Evolutionary conservation across 768 basidiomycete genomes (phyloP), one percentile per base, ranked within the genome.

Genomic region (Pleurotus giganteus): DNA sequence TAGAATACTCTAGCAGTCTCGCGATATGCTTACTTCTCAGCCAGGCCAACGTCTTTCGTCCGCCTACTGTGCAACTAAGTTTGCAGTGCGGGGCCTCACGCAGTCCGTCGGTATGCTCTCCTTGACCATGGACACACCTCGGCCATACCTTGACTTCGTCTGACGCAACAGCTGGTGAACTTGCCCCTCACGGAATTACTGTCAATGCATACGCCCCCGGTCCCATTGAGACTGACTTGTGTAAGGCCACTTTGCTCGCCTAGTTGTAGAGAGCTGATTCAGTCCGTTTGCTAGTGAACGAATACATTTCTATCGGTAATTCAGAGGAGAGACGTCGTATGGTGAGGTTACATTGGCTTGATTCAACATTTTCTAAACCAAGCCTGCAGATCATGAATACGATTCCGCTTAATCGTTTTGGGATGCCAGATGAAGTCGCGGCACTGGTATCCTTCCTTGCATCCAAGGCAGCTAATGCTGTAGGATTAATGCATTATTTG

Each of bases 161-260:
- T 39, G 44, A 4, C 7, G 7, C n/a, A 6, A 17, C 29, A 76
- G 74, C 75, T 0, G 29, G 61, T 17, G 74, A 77, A 57, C 60
- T 75, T 4, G 74, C 65, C 13, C 57, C 56, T 28, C 58, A 77
- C 54, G 62, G 63, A 3, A 78, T 77, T 32, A 76, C 71, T 0
- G 74, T 76, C 9, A 78, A 79, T 31, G 69, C 73, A 1, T 75
- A 76, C 47, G 69, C 71, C 8, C 72, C 73, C 9, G 72, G 74
- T 41, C 2, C 64, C 54, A 56, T 62, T 7, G 58, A 60, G 39
- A 63, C 61, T 58, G 37, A 21, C 13, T 21, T 47, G 45, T 7
- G 45, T 47, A 19, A 12, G 39, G 12, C 39, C 12, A 41, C 15
- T 7, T 17, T 19, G 13, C 9, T 41, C 19, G 12, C 39, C 12